Base-by-base conservation (phyloP, 768 basidiomycete genomes). In the Leccinum longicurvipes region DNA sequence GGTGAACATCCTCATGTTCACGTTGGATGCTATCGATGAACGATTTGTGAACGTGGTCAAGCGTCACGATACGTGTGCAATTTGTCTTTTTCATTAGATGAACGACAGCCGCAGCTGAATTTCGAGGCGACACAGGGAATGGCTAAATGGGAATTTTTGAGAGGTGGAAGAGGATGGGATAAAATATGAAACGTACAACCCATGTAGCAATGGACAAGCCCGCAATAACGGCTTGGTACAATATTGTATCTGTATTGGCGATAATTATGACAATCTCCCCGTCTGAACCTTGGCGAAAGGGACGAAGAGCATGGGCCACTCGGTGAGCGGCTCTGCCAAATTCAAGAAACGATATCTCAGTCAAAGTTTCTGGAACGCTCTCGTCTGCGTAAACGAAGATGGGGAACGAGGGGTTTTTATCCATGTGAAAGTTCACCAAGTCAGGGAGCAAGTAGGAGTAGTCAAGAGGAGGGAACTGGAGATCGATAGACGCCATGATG, bases 281-380 rank as follows among this genome's bases (percentile, higher is more conserved):
- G 31, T 69, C 64, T 1, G 47, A 0, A 7, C 66, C 62, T 27
- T 51, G 50, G n/a, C 58, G 55, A 6, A 51, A 55, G 10, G 65
- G 66, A 10, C 61, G 61, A 17, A 68, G n/a, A 10, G 47, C 58
- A 27, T 68, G 65, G 1, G 71, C 72, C 3, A 67, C 63, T 19
- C 73, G 67, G 41, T 73, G 70, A 42, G 62, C 59, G 0, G 70
- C 74, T n/a, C 63, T 67, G 50, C 58, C 64, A 3, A 69, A 69
- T 42, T 71, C 69, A 4, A 67, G 57, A 47, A 54, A 62, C 0
- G 58, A 48, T 24, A 71, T 61, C 12, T 62, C 34, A 11, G 60
- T 57, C 41, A 42, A 19, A 3, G 41, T 24, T 57, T 57, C 32
- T n/a, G 50, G 42, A 63, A 15, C 19, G 14, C 27, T 46, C 36